These are phyloP conservation scores for Aspergillus homomorphus DNA, from an alignment of 495 filamentous ascomycete genomes.

Conservation along the genomic window DNA sequence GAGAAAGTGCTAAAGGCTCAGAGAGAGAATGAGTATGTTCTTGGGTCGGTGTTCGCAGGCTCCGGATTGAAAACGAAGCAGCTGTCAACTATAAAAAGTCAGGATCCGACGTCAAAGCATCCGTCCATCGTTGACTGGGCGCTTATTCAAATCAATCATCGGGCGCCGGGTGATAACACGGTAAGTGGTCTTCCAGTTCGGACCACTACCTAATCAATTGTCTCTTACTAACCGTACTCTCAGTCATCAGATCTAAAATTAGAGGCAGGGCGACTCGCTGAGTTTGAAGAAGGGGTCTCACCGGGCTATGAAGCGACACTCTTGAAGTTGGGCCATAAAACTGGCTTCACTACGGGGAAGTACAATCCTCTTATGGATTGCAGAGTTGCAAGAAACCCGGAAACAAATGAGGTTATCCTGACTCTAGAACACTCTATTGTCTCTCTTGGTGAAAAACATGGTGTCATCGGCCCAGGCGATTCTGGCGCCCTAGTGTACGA, in stretches of 20 bases:
- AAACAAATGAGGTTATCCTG: not conserved
- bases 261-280: too few relatives aligned
- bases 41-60: not conserved
- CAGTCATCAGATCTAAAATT: too few relatives aligned
- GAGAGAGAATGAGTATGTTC: not conserved
- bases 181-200: not conserved
- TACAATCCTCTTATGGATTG: not conserved
- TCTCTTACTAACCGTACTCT: too few relatives aligned
- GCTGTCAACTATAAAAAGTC: not conserved
- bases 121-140: not conserved
- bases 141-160: not conserved
- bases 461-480: not conserved
- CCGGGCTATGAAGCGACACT: too few relatives aligned
- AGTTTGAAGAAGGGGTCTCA: too few relatives aligned
- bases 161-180: not conserved
- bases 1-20: not conserved
- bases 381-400: not conserved
- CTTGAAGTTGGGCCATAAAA: not conserved
- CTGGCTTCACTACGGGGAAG: not conserved
- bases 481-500: not conserved
- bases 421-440: conserved; percentile 1
- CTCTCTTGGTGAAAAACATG: too few relatives aligned
- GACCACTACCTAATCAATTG: too few relatives aligned
- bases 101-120: not conserved
- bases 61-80: not conserved